Evolutionary conservation across 208 protist species (phyloP).

Genomic region (Kentomonas sorsogonicus): DNA sequence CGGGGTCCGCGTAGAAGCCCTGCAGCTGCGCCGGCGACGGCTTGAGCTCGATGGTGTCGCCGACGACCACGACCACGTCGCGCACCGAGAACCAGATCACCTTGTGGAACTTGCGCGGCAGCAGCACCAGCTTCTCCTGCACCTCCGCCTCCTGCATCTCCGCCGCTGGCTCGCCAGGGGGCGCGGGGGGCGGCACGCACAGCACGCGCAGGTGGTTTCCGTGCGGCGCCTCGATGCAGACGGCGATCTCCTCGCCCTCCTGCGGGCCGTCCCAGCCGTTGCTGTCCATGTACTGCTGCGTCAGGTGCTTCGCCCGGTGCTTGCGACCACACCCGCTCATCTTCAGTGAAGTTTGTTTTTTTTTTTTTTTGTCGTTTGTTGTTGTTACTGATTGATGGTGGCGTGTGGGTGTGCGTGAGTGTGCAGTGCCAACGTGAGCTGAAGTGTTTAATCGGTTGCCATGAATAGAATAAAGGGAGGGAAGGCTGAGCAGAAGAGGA

Average conservation of each 20-base stretch:
- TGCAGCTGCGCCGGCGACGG: slow-evolving; percentile 73
- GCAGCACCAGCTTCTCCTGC: slow-evolving; percentile 39
- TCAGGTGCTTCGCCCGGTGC: slow-evolving; percentile 83
- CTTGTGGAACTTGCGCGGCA: slow-evolving; percentile 87
- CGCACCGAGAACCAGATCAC: slow-evolving; percentile 81
- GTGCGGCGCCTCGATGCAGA: slow-evolving; percentile 66
- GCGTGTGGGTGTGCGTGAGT: no score
- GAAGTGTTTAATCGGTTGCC: no score
- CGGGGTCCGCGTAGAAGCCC: slow-evolving; percentile 39
- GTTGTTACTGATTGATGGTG: no score
- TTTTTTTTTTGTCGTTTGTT: no score
- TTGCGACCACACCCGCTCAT: slow-evolving; percentile 80
- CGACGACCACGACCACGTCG: slow-evolving; percentile 68
- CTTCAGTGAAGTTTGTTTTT: slow-evolving; percentile 3
- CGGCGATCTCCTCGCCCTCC: slow-evolving; percentile 46
- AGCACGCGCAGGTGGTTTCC: slow-evolving; percentile 70
- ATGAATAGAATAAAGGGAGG: no score
- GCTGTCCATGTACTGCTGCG: slow-evolving; percentile 58
- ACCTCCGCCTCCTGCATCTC: neutral
- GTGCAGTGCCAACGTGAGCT: no score
- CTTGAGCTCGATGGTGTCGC: slow-evolving; percentile 58
- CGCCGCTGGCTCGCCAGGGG: neutral
- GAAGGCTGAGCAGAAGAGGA: no score
- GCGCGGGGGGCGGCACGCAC: slow-evolving; percentile 15
- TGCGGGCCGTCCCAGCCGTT: slow-evolving; percentile 43